Evolutionary conservation across 2,329 filamentous ascomycete species (phyloP), one percentile per base, ranked within the genome.

Genomic region (Malbranchea cinnamomea): DNA sequence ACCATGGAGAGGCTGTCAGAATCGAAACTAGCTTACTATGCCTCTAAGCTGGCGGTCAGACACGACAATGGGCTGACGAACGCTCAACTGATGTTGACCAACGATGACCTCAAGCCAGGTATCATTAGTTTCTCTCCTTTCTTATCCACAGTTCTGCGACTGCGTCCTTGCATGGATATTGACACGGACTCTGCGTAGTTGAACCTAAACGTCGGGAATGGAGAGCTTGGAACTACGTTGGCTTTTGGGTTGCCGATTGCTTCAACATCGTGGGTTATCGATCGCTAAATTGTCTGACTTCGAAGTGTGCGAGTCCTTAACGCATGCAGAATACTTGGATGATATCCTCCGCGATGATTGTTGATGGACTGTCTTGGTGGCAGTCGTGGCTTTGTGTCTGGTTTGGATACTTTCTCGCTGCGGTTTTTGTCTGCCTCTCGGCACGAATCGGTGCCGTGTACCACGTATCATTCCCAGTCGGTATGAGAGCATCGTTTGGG

Each of bases 361-460:
- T 77, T 1, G 63, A 59, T 27, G 81, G 82, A 8, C 63, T 91
- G 13, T 81, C 80, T 5, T 92, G 83, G 83, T 92, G 83, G 83
- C 82, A 92, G 57, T 77, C 80, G 2, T 83, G 78, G 76, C 58
- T 83, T n/a, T 84, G 79, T 47, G 80, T 93, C 24, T 87, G 83
- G 76, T 58, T 85, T 16, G 84, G 85, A 32, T 92, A 93, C 49
- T 63, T 72, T 22, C 74, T 92, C 39, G 72, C 83, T 0, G 81
- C 66, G 18, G 60, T 59, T 48, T 91, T 93, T 54, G 67, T 91
- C 39, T 78, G 73, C 45, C 38, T 76, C 39, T 91, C 80, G 4
- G 83, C 81, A 40, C 74, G 82, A 28, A 85, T 92, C 28, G 85
- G 84, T 35, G 80, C 84, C 6, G 71, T 69, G 12, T 93, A 93